Evolutionary conservation across 371 early-diverging fungal genomes (phyloP), one percentile per base, ranked within the genome.

Genomic region (Apophysomyces variabilis): DNA sequence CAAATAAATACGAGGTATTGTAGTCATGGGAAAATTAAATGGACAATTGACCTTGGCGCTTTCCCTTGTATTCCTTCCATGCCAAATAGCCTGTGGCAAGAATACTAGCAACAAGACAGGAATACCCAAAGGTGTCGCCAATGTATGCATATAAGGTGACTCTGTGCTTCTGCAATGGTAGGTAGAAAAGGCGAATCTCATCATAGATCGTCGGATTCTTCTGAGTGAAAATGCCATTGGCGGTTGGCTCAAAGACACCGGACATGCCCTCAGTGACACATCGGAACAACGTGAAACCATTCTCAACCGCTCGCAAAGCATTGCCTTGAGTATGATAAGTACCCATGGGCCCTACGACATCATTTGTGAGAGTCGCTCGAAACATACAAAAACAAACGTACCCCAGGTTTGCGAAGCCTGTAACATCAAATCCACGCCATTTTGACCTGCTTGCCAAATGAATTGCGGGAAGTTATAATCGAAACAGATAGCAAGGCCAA

Each of bases 341-440:
- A 11, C 86, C 85, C 47, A 78, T 74, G 1, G 84, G 80, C 38
- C 76, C 78, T 78, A 44, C 32, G 32, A 26, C 32, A 26, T 26
- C 32, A 37, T 36, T 37, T 58, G 35, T 46, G 16, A 38, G 18
- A 35, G 3, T 16, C 35, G 9, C 7, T 18, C 11, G 7, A 7
- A 4, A 50, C 16, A 21, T 60, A 38, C 0, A 61, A 35, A 0
- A 5, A 13, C 38, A 14, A 3, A 37, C 56, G 58, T 79, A 75
- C 83, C 87, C 87, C 86, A 87, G 1, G 83, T 85, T 77, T 80
- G 81, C 57, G 81, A 79, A 38, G 86, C 74, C 60, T 87, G 86
- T 45, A 87, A 69, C 75, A 87, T 73, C 11, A 87, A 39, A 66
- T 85, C 78, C 7, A 85, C 76, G 0, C 78, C 67, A 18, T 83